Evolutionary conservation across 495 filamentous ascomycete species (phyloP).

Genomic region (Xylaria cubensis): DNA sequence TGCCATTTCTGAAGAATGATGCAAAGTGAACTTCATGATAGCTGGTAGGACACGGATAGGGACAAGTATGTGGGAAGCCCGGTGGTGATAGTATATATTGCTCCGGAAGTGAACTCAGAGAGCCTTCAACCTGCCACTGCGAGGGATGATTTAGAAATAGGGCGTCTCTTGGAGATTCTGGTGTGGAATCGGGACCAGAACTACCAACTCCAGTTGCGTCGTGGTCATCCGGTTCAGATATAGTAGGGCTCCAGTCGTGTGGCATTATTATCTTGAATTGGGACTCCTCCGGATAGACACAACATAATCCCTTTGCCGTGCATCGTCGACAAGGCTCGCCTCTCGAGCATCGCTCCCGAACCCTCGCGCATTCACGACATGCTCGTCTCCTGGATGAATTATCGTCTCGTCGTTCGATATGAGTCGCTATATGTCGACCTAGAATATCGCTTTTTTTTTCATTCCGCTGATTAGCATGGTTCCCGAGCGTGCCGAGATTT

Average conservation of each 20-base stretch:
- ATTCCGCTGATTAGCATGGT: slow-evolving; percentile 21
- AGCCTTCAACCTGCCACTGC: slow-evolving; percentile 1
- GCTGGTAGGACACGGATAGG: neutral
- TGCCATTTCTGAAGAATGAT: neutral
- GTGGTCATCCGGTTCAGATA: slow-evolving; percentile 5
- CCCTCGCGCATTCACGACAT: slow-evolving; percentile 62
- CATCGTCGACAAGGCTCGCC: slow-evolving; percentile 61
- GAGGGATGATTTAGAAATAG: neutral
- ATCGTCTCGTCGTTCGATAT: slow-evolving; percentile 53
- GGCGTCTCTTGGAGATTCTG: neutral
- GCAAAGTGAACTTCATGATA: neutral
- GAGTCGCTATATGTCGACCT: slow-evolving; percentile 61
- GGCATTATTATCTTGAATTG: slow-evolving; percentile 14
- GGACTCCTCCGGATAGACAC: slow-evolving; percentile 52
- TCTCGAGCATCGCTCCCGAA: slow-evolving; percentile 63
- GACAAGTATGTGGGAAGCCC: neutral
- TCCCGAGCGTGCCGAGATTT: neutral
- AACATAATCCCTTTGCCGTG: slow-evolving; percentile 56
- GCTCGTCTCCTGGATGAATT: slow-evolving; percentile 59
- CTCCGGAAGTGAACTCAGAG: neutral
- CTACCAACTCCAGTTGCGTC: neutral
- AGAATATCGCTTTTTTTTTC: slow-evolving; percentile 63
- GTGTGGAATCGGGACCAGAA: neutral
- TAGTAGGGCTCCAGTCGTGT: neutral
- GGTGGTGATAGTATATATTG: neutral